phyloP scores from a whole-genome alignment of 192 early-diverging fungal species.

The Mortierella alpina region DNA sequence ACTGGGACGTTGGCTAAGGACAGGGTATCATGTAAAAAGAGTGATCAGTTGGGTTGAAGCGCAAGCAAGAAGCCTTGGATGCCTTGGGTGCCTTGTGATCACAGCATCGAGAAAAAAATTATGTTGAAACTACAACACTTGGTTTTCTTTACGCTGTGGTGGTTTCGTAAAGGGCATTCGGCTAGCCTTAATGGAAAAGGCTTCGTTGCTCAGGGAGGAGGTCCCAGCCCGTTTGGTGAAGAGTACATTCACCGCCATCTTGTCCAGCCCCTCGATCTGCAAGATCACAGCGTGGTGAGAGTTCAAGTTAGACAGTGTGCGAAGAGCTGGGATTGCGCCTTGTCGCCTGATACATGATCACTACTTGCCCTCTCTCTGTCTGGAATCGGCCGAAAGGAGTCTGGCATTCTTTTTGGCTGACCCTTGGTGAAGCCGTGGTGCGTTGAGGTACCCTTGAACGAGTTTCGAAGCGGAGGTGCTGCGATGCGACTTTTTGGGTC shows the following conservation, averaged over 20 bases:
- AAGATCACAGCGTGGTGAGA: not conserved
- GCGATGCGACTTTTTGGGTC: too few relatives aligned
- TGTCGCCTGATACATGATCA: not conserved
- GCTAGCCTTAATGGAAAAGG: constrained; percentile 24
- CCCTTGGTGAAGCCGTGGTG: too few relatives aligned
- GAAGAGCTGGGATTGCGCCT: too few relatives aligned
- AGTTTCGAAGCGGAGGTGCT: too few relatives aligned
- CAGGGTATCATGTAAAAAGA: not conserved
- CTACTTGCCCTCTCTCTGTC: constrained; percentile 32
- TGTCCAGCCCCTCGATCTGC: constrained; percentile 40
- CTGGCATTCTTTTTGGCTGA: not conserved
- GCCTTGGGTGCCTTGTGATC: too few relatives aligned
- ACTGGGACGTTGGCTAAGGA: constrained; percentile 15
- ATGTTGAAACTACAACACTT: too few relatives aligned
- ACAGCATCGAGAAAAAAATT: too few relatives aligned
- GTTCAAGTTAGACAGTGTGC: too few relatives aligned
- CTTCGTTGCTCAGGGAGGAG: not conserved
- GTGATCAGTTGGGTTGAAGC: not conserved
- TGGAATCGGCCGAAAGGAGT: constrained; percentile 13
- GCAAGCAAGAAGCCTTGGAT: too few relatives aligned
- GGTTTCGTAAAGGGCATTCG: constrained; percentile 23
- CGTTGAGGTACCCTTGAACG: too few relatives aligned
- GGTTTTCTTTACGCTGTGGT: constrained; percentile 3
- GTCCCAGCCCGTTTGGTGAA: constrained; percentile 4
- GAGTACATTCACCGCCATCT: constrained; percentile 3